Evolutionary conservation across 257 asterid genomes (phyloP).

Genomic region (Nicotiana tomentosiformis): DNA sequence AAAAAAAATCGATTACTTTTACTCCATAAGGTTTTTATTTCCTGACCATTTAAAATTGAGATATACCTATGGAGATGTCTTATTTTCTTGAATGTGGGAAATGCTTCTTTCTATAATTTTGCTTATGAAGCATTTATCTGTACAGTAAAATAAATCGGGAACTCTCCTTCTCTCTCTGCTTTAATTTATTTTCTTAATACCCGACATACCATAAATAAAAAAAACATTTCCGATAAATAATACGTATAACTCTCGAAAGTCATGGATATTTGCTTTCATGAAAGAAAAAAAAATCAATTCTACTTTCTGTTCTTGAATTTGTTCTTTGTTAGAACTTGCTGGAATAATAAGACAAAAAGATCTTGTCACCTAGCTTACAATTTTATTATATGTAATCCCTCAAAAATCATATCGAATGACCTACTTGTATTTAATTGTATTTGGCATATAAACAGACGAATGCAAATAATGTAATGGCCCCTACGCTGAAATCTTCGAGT

Average conservation of each 20-base stretch:
- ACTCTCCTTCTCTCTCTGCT: no score
- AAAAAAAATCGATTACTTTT: not conserved
- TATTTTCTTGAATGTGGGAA: not conserved
- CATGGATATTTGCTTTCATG: not conserved
- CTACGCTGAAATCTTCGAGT: slow-evolving; percentile 41
- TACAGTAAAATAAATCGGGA: no score
- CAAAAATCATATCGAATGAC: slow-evolving; percentile 5
- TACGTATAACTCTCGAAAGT: not conserved
- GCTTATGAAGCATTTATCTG: no score
- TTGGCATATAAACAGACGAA: not conserved
- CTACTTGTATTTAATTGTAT: not conserved
- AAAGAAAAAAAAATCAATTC: not conserved
- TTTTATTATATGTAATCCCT: not conserved
- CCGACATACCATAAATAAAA: no score
- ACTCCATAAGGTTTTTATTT: not conserved
- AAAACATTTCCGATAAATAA: no score
- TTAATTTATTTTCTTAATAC: no score
- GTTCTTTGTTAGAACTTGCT: not conserved
- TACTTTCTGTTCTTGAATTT: not conserved
- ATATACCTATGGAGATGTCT: not conserved
- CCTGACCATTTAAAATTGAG: not conserved
- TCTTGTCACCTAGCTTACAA: not conserved
- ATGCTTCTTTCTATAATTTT: no score
- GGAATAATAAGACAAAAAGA: not conserved
- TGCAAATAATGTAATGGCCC: slow-evolving; percentile 31